These are phyloP conservation scores for Russula foetens DNA, from an alignment of 768 basidiomycete genomes.

Conservation along the genomic window DNA sequence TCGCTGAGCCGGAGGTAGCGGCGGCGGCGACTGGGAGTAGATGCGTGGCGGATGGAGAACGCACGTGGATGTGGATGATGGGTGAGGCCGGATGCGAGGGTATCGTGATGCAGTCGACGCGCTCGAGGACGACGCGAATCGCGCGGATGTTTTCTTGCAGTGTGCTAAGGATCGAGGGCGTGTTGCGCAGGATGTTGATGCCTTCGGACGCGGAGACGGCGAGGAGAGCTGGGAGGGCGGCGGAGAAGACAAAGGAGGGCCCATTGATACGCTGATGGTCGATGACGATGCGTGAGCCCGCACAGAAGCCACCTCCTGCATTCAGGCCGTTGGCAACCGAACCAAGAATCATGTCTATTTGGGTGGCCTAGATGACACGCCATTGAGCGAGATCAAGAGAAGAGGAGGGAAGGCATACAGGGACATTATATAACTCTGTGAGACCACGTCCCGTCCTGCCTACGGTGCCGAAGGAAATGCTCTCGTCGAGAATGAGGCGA, in stretches of 20 bases:
- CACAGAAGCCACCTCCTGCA: constrained; percentile 91
- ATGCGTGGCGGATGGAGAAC: constrained; percentile 26
- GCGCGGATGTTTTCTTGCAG: constrained; percentile 77
- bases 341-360: constrained; percentile 93
- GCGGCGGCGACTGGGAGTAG: constrained; percentile 19
- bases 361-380: constrained; percentile 25
- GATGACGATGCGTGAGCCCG: constrained; percentile 73
- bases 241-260: constrained; percentile 92
- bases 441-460: constrained; percentile 91
- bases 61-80: constrained; percentile 76
- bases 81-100: constrained; percentile 84
- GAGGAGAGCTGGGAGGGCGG: constrained; percentile 85
- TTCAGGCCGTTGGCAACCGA: constrained; percentile 79
- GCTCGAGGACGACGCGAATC: constrained; percentile 76
- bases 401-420: constrained; percentile 42
- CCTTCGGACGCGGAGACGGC: constrained; percentile 83
- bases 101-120: constrained; percentile 73
- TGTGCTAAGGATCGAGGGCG: constrained; percentile 63
- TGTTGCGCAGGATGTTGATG: constrained; percentile 67
- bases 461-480: constrained; percentile 86
- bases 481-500: constrained; percentile 89
- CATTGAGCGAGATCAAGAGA: background rate
- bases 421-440: constrained; percentile 91
- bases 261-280: constrained; percentile 98
- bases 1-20: constrained; percentile 22